Base-by-base conservation (phyloP, 306 rosid species). In the Corylus americana region DNA sequence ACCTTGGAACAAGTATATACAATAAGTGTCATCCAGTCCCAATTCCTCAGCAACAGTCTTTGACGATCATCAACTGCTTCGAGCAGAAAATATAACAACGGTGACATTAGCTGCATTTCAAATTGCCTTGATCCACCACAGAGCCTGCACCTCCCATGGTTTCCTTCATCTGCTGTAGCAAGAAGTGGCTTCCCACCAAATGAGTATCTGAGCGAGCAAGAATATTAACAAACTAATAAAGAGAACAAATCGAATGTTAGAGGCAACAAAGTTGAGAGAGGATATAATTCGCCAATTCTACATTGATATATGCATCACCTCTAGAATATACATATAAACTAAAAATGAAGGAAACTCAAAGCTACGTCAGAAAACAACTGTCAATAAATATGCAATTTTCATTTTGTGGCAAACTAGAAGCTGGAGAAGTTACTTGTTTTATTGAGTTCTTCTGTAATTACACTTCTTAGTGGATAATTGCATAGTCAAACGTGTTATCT, bases 81-180 rank as follows among this genome's bases (percentile, higher is more conserved):
- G 45, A 76, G 92, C 47, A 94, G 86, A 85, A 88, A 94, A 82
- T 90, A 94, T 54, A 91, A 81, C 81, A 94, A 58, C 25, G 94
- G 94, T 31, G 98, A 85, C 98, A 94, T 94, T 45, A 92, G 84
- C 82, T 94, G 97, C 97, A 92, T 78, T 83, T 94, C 98, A 80
- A 83, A 94, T 74, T 82, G 90, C 86, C 95, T 91, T 50, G 86
- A 75, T 70, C 51, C 92, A 69, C 97, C 95, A 87, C 98, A 94
- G 4, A 79, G 80, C 72, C 78, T 69, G 78, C 98, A 94, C 47
- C 42, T 88, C 29, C 91, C 95, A 69, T 93, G 90, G 59, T 85
- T 77, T 74, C 85, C 89, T 80, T 88, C 86, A 64, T 78, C 86
- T 13, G 85, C 87, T 66, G 83, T 78, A 69, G 92, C 91, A 69